phyloP scores from a whole-genome alignment of 345 rosid species.

The Populus tremula region DNA sequence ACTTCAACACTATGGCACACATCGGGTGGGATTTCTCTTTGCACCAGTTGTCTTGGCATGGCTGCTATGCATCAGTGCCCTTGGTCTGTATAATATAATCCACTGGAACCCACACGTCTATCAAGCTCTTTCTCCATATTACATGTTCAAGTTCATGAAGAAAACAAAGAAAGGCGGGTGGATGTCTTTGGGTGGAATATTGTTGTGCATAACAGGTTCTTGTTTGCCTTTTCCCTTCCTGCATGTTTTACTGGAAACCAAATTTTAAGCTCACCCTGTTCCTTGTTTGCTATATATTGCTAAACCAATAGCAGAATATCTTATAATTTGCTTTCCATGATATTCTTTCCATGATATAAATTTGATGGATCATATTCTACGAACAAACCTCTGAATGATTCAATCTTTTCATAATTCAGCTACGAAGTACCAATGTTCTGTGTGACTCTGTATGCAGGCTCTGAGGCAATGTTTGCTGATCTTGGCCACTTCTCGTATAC shows the following conservation, averaged over 20 bases:
- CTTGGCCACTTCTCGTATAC: constrained; percentile 95
- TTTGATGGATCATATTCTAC: neutral
- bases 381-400: neutral
- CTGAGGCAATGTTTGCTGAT: constrained; percentile 99
- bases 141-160: constrained; percentile 96
- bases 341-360: neutral
- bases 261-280: neutral
- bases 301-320: neutral
- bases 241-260: neutral
- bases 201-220: constrained; percentile 92
- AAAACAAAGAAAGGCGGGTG: constrained; percentile 92
- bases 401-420: neutral
- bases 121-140: constrained; percentile 89
- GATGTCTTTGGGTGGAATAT: constrained; percentile 98
- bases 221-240: neutral
- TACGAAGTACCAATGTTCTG: constrained; percentile 3
- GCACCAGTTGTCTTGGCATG: constrained; percentile 84
- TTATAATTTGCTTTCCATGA: neutral
- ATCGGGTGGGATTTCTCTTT: constrained; percentile 81
- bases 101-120: constrained; percentile 83
- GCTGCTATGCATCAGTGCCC: constrained; percentile 85
- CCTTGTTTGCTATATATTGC: neutral
- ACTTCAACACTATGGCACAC: constrained; percentile 97
- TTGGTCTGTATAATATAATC: constrained; percentile 85
- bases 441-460: constrained; percentile 54